These are phyloP conservation scores for Mycena amicta DNA, from an alignment of 768 basidiomycete species.

Conservation along the genomic window DNA sequence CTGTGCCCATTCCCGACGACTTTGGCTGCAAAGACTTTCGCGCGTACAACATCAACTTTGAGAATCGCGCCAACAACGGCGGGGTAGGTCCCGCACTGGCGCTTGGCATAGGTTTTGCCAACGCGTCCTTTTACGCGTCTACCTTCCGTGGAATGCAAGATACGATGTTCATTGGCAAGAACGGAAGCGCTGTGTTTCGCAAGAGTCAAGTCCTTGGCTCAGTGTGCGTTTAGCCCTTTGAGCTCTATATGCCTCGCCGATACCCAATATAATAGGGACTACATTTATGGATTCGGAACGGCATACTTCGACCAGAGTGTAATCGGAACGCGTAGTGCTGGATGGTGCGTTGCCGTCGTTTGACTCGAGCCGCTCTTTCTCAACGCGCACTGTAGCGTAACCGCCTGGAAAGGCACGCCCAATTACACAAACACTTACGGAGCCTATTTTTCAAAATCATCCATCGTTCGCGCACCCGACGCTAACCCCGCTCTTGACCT, in stretches of 20 bases:
- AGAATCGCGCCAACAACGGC: conserved; percentile 44
- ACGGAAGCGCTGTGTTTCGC: conserved; percentile 40
- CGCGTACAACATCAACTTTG: conserved; percentile 51
- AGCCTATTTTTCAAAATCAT: conserved; percentile 41
- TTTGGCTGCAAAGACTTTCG: conserved; percentile 49
- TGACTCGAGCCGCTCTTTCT: conserved; percentile 24
- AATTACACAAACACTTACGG: conserved; percentile 35
- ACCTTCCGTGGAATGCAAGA: conserved; percentile 46
- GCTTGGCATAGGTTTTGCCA: conserved; percentile 43
- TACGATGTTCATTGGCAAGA: conserved; percentile 46
- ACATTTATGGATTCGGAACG: conserved; percentile 44
- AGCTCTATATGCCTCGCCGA: no score
- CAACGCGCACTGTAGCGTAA: conserved; percentile 45
- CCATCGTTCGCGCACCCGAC: conserved; percentile 32
- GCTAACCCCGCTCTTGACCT: conserved; percentile 17
- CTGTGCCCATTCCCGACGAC: conserved; percentile 33
- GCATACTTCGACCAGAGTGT: conserved; percentile 30
- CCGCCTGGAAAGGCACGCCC: conserved; percentile 45
- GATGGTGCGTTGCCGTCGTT: conserved; percentile 7
- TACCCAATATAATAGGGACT: no score
- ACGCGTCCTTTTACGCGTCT: conserved; percentile 49
- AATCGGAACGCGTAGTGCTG: conserved; percentile 19
- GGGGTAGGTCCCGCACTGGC: conserved; percentile 47
- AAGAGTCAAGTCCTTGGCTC: conserved; percentile 48
- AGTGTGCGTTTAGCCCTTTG: conserved; percentile 38